These are phyloP conservation scores for Boletus coccyginus DNA, from an alignment of 768 basidiomycete species.

Conservation along the genomic window DNA sequence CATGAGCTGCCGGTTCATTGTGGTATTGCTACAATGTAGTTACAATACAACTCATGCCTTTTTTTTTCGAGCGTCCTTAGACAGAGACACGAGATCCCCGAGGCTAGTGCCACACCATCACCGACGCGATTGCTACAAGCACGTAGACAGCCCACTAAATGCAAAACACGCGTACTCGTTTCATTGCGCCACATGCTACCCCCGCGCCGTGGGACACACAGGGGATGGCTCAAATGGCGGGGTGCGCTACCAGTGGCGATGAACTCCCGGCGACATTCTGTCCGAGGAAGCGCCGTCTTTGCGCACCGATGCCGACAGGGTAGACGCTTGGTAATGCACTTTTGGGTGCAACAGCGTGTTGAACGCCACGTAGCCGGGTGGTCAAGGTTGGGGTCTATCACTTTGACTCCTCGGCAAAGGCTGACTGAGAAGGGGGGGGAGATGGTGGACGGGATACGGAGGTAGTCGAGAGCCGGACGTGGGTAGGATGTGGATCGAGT, in stretches of 20 bases:
- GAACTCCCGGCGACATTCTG: neutral
- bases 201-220: neutral
- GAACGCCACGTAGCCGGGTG: slow-evolving; percentile 2
- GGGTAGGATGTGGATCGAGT: neutral
- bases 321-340: neutral
- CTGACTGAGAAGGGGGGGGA: neutral
- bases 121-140: neutral
- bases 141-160: neutral
- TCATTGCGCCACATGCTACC: neutral
- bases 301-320: slow-evolving; percentile 5
- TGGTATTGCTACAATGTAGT: neutral
- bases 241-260: slow-evolving; percentile 11
- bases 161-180: neutral
- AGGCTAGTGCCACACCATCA: neutral
- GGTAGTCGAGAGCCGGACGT: neutral
- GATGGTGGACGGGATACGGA: neutral
- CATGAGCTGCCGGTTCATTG: neutral
- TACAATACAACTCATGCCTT: neutral
- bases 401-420: neutral
- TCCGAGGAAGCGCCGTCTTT: slow-evolving; percentile 13
- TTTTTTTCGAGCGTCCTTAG: neutral
- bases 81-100: neutral
- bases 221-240: slow-evolving; percentile 19
- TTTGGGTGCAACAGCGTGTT: slow-evolving; percentile 11
- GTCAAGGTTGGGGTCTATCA: slow-evolving; percentile 1